Evolutionary conservation across 371 early-diverging fungal genomes (phyloP).

Genomic region (Zopfochytrium polystomum): DNA sequence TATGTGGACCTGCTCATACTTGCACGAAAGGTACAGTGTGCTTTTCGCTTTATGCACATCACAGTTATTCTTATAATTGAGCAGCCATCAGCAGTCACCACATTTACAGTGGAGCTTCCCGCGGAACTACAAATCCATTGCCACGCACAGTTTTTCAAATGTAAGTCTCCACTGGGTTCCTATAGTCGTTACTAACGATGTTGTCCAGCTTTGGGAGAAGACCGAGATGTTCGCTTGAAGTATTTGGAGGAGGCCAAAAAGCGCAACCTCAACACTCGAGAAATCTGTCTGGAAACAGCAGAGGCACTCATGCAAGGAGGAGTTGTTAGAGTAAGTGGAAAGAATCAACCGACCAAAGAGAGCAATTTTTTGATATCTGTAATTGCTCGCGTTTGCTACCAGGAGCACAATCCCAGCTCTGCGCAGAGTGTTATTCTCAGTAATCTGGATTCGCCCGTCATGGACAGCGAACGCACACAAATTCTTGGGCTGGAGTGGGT

Average conservation of each 20-base stretch:
- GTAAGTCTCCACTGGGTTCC: slow-evolving; percentile 18
- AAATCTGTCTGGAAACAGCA: slow-evolving; percentile 17
- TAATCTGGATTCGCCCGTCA: slow-evolving; percentile 26
- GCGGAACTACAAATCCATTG: slow-evolving; percentile 24
- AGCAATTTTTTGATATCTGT: not conserved
- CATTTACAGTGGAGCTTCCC: slow-evolving; percentile 34
- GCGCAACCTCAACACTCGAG: slow-evolving; percentile 21
- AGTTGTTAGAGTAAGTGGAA: slow-evolving; percentile 6
- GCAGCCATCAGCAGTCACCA: slow-evolving; percentile 31
- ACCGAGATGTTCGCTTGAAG: slow-evolving; percentile 13
- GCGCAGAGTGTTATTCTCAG: slow-evolving; percentile 17
- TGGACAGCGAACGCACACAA: slow-evolving; percentile 27
- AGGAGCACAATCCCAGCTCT: slow-evolving; percentile 10
- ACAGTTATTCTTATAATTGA: not conserved
- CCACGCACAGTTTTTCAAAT: slow-evolving; percentile 34
- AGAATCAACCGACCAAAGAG: too few species aligned
- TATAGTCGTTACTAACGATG: not conserved
- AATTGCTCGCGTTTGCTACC: not conserved
- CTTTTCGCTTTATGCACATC: not conserved
- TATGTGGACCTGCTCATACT: slow-evolving; percentile 40
- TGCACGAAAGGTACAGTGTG: slow-evolving; percentile 28
- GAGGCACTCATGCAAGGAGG: slow-evolving; percentile 10
- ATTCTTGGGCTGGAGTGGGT: slow-evolving; percentile 51
- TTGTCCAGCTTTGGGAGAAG: slow-evolving; percentile 14
- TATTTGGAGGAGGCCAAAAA: slow-evolving; percentile 24